These are phyloP conservation scores for Aspergillus sparsus DNA, from an alignment of 495 filamentous ascomycete species.

Conservation along the genomic window DNA sequence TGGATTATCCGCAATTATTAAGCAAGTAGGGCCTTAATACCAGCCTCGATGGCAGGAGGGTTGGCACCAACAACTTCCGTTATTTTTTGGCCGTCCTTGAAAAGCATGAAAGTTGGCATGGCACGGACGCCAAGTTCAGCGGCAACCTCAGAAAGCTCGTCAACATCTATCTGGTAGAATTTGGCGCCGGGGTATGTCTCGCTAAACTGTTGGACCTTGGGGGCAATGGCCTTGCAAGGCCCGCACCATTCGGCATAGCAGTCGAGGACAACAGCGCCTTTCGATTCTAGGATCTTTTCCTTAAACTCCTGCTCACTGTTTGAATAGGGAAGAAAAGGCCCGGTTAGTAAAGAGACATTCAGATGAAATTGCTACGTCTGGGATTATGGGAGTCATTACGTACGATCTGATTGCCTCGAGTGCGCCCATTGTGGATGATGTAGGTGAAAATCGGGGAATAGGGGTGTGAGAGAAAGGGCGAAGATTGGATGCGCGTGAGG, in stretches of 20 bases:
- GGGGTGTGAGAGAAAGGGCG: conserved; percentile 36
- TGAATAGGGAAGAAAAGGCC: conserved; percentile 1
- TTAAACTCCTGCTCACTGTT: conserved; percentile 63
- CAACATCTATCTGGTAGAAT: conserved; percentile 95
- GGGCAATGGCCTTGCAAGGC: conserved; percentile 90
- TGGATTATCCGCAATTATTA: conserved; percentile 15
- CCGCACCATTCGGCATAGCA: conserved; percentile 68
- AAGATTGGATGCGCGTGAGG: conserved; percentile 27
- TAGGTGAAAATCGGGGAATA: conserved; percentile 44
- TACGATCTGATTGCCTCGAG: conserved; percentile 43
- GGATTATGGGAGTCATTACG: conserved; percentile 9
- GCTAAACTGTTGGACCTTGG: conserved; percentile 65
- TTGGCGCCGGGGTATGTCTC: conserved; percentile 54
- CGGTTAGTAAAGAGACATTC: no score
- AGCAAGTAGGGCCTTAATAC: conserved; percentile 40
- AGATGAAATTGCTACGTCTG: neutral
- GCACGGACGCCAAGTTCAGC: conserved; percentile 82
- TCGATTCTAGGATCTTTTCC: conserved; percentile 35
- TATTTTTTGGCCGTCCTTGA: conserved; percentile 72
- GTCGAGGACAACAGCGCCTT: conserved; percentile 64
- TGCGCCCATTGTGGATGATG: conserved; percentile 56
- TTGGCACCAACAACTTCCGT: conserved; percentile 82
- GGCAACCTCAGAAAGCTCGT: conserved; percentile 73
- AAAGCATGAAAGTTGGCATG: conserved; percentile 93
- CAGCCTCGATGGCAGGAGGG: conserved; percentile 59